phyloP scores from a whole-genome alignment of 768 basidiomycete genomes.

The Daedaleopsis sinensis region DNA sequence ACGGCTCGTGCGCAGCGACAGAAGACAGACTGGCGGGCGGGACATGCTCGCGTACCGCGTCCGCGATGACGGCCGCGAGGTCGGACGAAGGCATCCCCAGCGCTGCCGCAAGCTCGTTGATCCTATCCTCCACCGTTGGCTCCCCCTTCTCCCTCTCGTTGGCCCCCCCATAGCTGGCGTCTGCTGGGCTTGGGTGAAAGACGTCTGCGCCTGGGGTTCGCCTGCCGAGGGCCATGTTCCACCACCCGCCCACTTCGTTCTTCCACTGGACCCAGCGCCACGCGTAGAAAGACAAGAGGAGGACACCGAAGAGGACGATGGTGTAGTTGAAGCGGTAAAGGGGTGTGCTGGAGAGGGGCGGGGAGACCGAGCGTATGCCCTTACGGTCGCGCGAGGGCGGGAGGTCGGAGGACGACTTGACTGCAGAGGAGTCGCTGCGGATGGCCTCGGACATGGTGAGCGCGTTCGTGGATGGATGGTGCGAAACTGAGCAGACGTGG shows the following conservation, averaged over 20 bases:
- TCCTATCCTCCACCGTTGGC: slow-evolving; percentile 52
- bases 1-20: slow-evolving; percentile 48
- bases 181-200: slow-evolving; percentile 7
- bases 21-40: slow-evolving; percentile 64
- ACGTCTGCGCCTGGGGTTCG: slow-evolving; percentile 32
- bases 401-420: slow-evolving; percentile 28
- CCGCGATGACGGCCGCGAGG: slow-evolving; percentile 65
- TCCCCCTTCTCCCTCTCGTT: slow-evolving; percentile 9
- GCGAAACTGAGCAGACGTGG: no score
- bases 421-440: slow-evolving; percentile 11
- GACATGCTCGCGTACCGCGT: slow-evolving; percentile 58
- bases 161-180: slow-evolving; percentile 5
- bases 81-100: slow-evolving; percentile 64
- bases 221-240: slow-evolving; percentile 51
- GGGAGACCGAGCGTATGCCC: slow-evolving; percentile 40
- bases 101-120: slow-evolving; percentile 61
- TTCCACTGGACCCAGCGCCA: slow-evolving; percentile 54
- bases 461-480: background rate
- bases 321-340: slow-evolving; percentile 54
- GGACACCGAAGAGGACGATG: slow-evolving; percentile 42
- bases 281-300: slow-evolving; percentile 53
- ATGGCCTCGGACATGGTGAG: slow-evolving; percentile 19
- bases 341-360: slow-evolving; percentile 48
- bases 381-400: slow-evolving; percentile 33
- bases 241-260: slow-evolving; percentile 61